Base-by-base conservation (phyloP, 2,329 filamentous ascomycete species). In the Fusarium palustre region DNA sequence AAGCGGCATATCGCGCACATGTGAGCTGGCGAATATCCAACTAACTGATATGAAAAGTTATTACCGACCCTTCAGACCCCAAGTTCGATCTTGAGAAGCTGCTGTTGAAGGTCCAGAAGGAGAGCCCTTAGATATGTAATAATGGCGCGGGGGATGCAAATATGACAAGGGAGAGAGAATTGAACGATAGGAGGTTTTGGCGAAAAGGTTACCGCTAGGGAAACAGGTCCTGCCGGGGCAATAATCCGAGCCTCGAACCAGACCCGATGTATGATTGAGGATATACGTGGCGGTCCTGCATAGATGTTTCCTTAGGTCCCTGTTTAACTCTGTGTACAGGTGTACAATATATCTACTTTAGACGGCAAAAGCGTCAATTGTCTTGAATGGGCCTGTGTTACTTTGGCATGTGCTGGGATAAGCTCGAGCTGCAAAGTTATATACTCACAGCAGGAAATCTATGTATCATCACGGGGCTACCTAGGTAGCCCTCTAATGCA, bases 21-120 rank as follows among this genome's bases (percentile, higher is more conserved):
- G 38, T 6, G 39, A 42, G 16, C 48, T 41, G 33, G 47, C 43
- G 45, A 61, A 49, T n/a, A 13, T 41, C 20, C 43, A 59, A 68
- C 75, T 78, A 65, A 78, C 70, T 6, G 22, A 33, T 16, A 11
- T n/a, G 42, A 20, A 56, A 56, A 81, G 80, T 76, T 39, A 72
- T 79, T 49, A 76, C 76, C 63, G 91, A 98, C 83, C 91, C 91
- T 65, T 88, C 91, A 78, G 90, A 96, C 84, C 90, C 94, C 78
- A 93, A 94, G 78, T 98, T 98, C 84, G 94, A 99, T 80, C 86
- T 98, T 75, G 95, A 98, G 86, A 90, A 92, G 75, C 93, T 89
- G 81, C 83, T 97, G 80, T 87, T 88, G 76, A 85, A 88, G 75
- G 82, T 93, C 75, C 75, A 81, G 71, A 81, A 84, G 78, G 80